These are phyloP conservation scores for Cubamyces lactineus DNA, from an alignment of 768 basidiomycete genomes.

Conservation along the genomic window DNA sequence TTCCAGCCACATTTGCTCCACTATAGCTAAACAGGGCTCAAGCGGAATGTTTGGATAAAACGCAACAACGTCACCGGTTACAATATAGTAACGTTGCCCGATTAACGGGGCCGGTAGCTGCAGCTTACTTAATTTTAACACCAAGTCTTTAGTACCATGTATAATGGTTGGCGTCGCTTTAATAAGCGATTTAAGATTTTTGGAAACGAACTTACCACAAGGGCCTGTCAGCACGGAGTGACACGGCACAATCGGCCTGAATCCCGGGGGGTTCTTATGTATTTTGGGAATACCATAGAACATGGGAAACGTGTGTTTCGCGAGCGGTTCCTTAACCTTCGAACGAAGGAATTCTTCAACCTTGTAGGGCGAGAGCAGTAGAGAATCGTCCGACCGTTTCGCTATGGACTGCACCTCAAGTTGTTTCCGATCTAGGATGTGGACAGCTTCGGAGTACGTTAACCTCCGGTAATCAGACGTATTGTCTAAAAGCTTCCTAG, in stretches of 20 bases:
- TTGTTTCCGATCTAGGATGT: no score
- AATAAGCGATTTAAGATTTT: constrained; percentile 38
- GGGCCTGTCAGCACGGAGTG: constrained; percentile 35
- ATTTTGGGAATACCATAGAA: no score
- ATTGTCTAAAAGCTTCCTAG: no score
- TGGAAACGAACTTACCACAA: constrained; percentile 36
- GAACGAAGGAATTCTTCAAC: no score
- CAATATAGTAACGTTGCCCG: constrained; percentile 26
- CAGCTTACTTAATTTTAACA: constrained; percentile 36
- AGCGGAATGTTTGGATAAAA: constrained; percentile 38
- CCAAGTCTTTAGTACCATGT: constrained; percentile 39
- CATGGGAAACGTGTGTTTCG: no score
- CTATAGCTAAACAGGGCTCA: constrained; percentile 27
- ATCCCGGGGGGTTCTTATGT: no score
- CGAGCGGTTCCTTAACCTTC: no score
- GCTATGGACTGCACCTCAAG: no score
- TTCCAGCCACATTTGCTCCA: constrained; percentile 26
- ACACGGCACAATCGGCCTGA: constrained; percentile 42
- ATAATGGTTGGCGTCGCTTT: constrained; percentile 34
- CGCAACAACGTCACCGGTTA: constrained; percentile 40
- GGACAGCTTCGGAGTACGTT: no score
- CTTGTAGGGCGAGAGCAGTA: no score
- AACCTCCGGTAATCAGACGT: no score
- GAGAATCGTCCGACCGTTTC: no score
- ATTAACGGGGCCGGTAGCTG: neutral